Evolutionary conservation across 352 stramenopile species (phyloP).

Genomic region (Pythium aphanidermatum): DNA sequence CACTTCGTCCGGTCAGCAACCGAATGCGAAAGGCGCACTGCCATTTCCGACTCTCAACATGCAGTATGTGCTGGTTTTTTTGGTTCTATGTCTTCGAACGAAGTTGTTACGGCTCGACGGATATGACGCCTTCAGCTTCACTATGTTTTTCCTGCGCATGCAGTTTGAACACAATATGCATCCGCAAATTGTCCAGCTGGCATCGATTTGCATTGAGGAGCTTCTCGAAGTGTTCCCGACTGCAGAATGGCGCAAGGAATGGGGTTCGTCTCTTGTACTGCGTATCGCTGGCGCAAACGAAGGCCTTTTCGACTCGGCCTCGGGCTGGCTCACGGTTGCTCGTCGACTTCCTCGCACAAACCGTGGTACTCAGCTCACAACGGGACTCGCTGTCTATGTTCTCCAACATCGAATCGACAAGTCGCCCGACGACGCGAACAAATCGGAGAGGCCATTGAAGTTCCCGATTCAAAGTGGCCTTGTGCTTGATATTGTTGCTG

Average conservation of each 20-base stretch:
- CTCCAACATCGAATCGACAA: constrained; percentile 79
- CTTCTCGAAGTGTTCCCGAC: constrained; percentile 67
- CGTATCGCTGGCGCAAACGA: constrained; percentile 71
- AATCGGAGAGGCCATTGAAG: constrained; percentile 68
- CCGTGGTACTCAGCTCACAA: constrained; percentile 71
- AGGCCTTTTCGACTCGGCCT: constrained; percentile 70
- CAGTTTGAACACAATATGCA: constrained; percentile 76
- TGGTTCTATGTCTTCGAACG: constrained; percentile 64
- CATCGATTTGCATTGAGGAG: constrained; percentile 74
- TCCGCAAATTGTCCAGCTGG: constrained; percentile 67
- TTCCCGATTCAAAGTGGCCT: constrained; percentile 73
- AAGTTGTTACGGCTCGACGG: constrained; percentile 56
- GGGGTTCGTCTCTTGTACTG: constrained; percentile 65
- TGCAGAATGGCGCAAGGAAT: constrained; percentile 68
- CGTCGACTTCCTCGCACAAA: constrained; percentile 64
- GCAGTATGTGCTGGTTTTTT: constrained; percentile 69
- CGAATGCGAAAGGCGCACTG: constrained; percentile 17
- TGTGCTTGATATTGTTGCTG: constrained; percentile 73
- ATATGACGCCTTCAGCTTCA: constrained; percentile 81
- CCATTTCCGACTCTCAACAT: constrained; percentile 78
- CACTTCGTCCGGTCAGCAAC: constrained; percentile 5
- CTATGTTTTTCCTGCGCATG: constrained; percentile 84
- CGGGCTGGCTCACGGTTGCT: constrained; percentile 68
- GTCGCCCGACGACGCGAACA: constrained; percentile 20
- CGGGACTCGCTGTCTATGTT: constrained; percentile 69